phyloP scores from a whole-genome alignment of 148 eudicot genomes.

The Spergularia marina region DNA sequence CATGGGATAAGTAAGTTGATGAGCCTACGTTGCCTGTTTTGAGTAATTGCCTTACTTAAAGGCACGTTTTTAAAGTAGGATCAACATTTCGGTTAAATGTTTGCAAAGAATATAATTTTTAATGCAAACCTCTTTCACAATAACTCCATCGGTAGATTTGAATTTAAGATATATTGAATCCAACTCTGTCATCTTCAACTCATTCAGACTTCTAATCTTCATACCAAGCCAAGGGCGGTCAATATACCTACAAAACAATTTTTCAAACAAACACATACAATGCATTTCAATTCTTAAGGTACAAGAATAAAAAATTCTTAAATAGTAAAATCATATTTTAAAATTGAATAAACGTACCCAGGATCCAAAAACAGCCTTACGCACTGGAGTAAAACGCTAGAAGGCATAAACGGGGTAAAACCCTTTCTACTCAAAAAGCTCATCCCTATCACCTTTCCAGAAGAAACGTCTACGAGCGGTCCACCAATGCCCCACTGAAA shows the following conservation, averaged over 20 bases:
- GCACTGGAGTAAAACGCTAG: background rate
- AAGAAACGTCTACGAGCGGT: background rate
- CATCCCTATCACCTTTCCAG: background rate
- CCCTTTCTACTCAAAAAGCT: background rate
- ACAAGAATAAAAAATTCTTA: too few relatives aligned
- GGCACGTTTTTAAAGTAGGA: too few relatives aligned
- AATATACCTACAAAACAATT: background rate
- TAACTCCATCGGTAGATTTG: background rate
- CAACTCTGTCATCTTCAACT: background rate
- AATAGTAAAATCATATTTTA: background rate
- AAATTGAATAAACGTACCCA: background rate
- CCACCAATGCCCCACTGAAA: slow-evolving; percentile 1
- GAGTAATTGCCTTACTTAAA: too few relatives aligned
- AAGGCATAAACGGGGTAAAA: background rate
- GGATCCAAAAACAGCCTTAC: background rate
- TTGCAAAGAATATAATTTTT: too few relatives aligned
- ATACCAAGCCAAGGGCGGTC: background rate
- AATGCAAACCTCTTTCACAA: background rate
- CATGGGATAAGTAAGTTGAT: too few relatives aligned
- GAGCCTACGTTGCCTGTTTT: too few relatives aligned
- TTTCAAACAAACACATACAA: background rate
- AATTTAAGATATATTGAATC: background rate
- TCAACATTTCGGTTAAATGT: too few relatives aligned
- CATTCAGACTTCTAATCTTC: background rate
- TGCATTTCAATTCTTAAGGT: background rate